phyloP scores from a whole-genome alignment of 331 rosid genomes.

The Stylosanthes scabra region DNA sequence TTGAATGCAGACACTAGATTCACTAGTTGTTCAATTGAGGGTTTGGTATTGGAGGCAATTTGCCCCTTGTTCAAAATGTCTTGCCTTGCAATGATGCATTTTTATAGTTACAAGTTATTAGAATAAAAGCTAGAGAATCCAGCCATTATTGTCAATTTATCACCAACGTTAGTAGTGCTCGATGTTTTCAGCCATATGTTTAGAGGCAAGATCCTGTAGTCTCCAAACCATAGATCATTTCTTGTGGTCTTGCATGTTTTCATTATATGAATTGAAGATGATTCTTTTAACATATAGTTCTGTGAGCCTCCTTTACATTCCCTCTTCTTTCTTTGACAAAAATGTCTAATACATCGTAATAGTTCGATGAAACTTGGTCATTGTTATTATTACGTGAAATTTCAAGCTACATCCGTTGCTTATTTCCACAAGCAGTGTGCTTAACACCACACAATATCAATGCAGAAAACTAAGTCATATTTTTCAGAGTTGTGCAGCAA shows the following conservation, averaged over 20 bases:
- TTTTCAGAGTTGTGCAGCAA: no score
- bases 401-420: no score
- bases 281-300: no score
- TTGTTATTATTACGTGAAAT: no score
- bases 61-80: constrained; percentile 15
- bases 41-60: constrained; percentile 32
- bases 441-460: no score
- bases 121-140: constrained; percentile 19
- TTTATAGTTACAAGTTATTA: background rate
- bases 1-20: constrained; percentile 42
- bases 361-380: no score
- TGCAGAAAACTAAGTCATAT: no score
- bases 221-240: constrained; percentile 5
- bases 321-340: no score
- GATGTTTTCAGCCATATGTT: background rate
- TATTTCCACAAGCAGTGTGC: no score
- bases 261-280: background rate
- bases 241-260: constrained; percentile 1
- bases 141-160: background rate
- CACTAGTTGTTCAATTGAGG: constrained; percentile 40
- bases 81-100: constrained; percentile 39
- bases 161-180: constrained; percentile 18
- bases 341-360: no score
- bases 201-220: constrained; percentile 10
- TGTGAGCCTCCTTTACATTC: background rate